Evolutionary conservation across 2,329 filamentous ascomycete species (phyloP), one percentile per base, ranked within the genome.

Genomic region (Microsporum ferrugineum): DNA sequence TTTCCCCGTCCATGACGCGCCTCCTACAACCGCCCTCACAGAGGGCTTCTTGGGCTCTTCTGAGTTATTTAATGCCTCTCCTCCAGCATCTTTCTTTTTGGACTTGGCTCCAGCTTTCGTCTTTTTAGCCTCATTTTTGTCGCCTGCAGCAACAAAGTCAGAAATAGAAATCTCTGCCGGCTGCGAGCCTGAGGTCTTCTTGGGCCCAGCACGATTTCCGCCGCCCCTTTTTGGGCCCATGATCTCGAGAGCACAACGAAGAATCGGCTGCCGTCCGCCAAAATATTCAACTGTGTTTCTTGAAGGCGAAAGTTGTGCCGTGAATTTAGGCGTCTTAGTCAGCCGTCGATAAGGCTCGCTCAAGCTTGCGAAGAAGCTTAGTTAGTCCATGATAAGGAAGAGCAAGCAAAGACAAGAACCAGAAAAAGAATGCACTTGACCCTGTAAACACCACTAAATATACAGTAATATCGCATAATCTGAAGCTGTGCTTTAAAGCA

Each of bases 1-100:
- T 73, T 99, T 99, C 45, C 94, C 94, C 0, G 94, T 99, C 94
- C 94, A 99, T 67, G 91, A 96, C 62, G 90, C 85, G 57, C 94
- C 94, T 47, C 91, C 94, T 70, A 99, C 95, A 66, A 99, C 78
- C 67, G 95, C 89, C 73, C 82, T 78, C 27, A 81, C 82, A 57
- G 83, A 79, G 45, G 83, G 82, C 67, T 82, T 84, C 71, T 84
- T 84, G n/a, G 78, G 78, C 63, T 75, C 73, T 43, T 76, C 74
- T 14, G 72, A 65, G 58, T 67, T 62, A 27, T 66, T 65, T 63
- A 65, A 62, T 65, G 70, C 63, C 69, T 73, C 66, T 27, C 60
- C 59, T 33, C 61, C 61, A 45, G 60, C 59, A 57, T 61, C 60
- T 47, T 63, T 64, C 3, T 56, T 41, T 59, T 63, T 66, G 38